A percentile compares a stretch with the other conserved stretches of the same genome.
phyloP scores from a whole-genome alignment of 176 grass and related monocot genomes.

The Hordeum marinum region DNA sequence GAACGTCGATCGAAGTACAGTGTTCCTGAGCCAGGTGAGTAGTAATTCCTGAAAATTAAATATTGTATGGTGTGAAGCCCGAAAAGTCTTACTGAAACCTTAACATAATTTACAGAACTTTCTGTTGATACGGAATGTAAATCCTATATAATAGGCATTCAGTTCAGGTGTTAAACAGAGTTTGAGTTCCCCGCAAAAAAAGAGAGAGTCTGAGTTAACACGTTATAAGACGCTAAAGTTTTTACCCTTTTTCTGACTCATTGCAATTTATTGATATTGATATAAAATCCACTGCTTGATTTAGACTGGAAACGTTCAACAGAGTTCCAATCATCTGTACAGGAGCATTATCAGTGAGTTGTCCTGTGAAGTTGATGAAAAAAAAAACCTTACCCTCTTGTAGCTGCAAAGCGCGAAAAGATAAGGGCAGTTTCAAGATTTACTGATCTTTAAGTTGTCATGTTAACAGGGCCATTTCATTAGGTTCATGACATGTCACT shows the following conservation, averaged over 20 bases:
- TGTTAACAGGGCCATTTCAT: not conserved
- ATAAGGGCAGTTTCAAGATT: not conserved
- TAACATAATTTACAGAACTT: not conserved
- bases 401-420: not conserved
- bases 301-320: not conserved
- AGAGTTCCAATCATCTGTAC: not conserved
- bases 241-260: not conserved
- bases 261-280: not conserved
- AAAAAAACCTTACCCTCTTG: not conserved
- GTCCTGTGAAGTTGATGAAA: not conserved
- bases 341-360: not conserved
- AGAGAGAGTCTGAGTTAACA: not conserved
- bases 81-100: not conserved
- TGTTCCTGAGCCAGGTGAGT: constrained; percentile 75
- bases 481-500: not conserved
- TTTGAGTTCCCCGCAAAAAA: not conserved
- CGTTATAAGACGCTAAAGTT: not conserved
- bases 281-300: not conserved
- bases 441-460: not conserved
- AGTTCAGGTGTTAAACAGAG: not conserved
- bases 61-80: not conserved
- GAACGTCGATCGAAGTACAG: constrained; percentile 53
- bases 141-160: not conserved
- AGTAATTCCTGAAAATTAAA: constrained; percentile 63
- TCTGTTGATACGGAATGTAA: not conserved